Conservation (phyloP, 2,329 filamentous ascomycete genomes). For the Ramularia collo-cygni region DNA sequence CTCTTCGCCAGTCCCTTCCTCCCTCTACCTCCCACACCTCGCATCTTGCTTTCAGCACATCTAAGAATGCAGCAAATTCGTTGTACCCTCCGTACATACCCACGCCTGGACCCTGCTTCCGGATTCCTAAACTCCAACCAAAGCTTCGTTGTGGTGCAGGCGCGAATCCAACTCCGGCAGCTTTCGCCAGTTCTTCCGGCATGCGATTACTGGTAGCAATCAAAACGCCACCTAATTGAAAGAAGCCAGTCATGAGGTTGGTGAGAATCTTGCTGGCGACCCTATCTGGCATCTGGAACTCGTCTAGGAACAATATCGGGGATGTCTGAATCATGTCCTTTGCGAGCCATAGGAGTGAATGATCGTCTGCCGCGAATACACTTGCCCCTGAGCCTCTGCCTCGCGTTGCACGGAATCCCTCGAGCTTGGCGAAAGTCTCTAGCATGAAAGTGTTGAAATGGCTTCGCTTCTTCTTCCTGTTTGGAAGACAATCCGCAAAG, state of each 20-base stretch:
- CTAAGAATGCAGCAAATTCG: conserved; percentile 69
- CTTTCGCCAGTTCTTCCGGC: conserved; percentile 73
- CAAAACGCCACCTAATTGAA: conserved; percentile 73
- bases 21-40: conserved; percentile 82
- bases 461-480: conserved; percentile 64
- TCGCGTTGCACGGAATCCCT: conserved; percentile 50
- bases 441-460: conserved; percentile 87
- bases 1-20: conserved; percentile 60
- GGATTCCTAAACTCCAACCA: conserved; percentile 30
- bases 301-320: conserved; percentile 72
- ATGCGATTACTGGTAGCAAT: conserved; percentile 76
- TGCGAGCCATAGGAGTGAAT: conserved; percentile 67
- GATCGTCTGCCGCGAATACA: conserved; percentile 33
- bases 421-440: conserved; percentile 65
- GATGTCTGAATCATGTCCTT: conserved; percentile 67
- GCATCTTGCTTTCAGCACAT: conserved; percentile 68
- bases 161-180: conserved; percentile 62
- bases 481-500: conserved; percentile 71
- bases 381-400: conserved; percentile 4
- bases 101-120: conserved; percentile 36
- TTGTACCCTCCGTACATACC: conserved; percentile 54
- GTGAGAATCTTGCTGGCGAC: conserved; percentile 72
- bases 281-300: conserved; percentile 76
- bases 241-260: conserved; percentile 71
- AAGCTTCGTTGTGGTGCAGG: conserved; percentile 45